Conservation (phyloP, 371 early-diverging fungal genomes). For the Globomyces sp. region DNA sequence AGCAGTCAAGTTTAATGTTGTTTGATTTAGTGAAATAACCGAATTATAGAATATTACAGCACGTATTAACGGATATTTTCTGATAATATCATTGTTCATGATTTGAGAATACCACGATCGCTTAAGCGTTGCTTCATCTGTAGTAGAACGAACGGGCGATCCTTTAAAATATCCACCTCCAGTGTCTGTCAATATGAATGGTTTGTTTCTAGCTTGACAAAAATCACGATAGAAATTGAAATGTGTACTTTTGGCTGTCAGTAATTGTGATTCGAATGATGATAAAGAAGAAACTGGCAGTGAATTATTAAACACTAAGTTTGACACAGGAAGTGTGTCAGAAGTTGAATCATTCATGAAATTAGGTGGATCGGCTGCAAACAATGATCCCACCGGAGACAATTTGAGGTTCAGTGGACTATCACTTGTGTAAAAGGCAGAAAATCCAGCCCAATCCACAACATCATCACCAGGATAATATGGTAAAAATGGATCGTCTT, state of each 20-base stretch:
- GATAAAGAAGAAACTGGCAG: not conserved
- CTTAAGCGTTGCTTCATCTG: no score
- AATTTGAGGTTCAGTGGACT: slow-evolving; percentile 15
- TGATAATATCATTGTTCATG: no score
- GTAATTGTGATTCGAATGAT: not conserved
- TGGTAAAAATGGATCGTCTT: slow-evolving; percentile 32
- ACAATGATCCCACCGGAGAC: not conserved
- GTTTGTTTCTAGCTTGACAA: slow-evolving; percentile 23
- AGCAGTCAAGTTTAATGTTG: no score
- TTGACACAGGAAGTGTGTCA: not conserved
- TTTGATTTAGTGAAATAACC: no score
- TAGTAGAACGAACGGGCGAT: not conserved
- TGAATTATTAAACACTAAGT: not conserved
- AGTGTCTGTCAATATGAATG: slow-evolving; percentile 31
- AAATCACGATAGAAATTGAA: slow-evolving; percentile 22
- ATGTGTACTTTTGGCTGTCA: not conserved
- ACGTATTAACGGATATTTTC: no score
- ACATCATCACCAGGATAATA: slow-evolving; percentile 43
- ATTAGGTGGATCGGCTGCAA: no score
- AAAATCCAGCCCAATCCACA: slow-evolving; percentile 49
- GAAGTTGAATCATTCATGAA: slow-evolving; percentile 4
- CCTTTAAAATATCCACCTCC: slow-evolving; percentile 23
- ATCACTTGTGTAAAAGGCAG: slow-evolving; percentile 18
- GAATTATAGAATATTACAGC: no score
- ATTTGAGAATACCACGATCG: no score